Conservation (phyloP, 805 yeast genomes). For the Lachancea fermentati region DNA sequence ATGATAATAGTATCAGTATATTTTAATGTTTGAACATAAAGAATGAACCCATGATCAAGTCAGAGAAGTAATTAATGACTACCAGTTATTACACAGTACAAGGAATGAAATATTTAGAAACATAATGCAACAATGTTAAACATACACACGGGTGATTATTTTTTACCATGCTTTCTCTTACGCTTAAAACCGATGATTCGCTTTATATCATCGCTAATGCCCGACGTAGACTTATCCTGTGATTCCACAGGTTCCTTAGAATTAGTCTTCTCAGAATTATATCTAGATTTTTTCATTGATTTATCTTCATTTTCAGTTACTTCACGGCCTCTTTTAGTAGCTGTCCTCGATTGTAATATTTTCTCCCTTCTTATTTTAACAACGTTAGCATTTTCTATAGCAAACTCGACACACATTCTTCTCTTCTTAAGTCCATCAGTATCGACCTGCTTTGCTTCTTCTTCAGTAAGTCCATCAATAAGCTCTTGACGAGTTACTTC, state of each 20-base stretch:
- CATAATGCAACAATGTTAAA: slow-evolving; percentile 1
- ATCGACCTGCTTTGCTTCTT: slow-evolving; percentile 52
- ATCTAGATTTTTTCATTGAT: slow-evolving; percentile 6
- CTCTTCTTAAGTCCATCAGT: slow-evolving; percentile 56
- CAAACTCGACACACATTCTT: slow-evolving; percentile 88
- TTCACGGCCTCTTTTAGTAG: slow-evolving; percentile 27
- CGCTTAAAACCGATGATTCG: slow-evolving; percentile 64
- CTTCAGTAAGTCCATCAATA: slow-evolving; percentile 61
- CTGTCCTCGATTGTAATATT: slow-evolving; percentile 39
- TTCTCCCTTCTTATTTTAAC: slow-evolving; percentile 83
- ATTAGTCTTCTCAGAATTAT: slow-evolving; percentile 24
- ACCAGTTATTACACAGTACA: not conserved
- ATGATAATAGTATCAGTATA: not conserved
- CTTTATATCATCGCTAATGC: slow-evolving; percentile 50
- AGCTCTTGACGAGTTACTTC: slow-evolving; percentile 70
- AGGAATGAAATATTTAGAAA: slow-evolving; percentile 1
- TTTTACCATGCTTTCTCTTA: slow-evolving; percentile 39
- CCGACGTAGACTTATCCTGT: slow-evolving; percentile 29
- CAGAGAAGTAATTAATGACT: not conserved
- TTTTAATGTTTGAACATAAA: not conserved
- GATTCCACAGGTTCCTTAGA: slow-evolving; percentile 21
- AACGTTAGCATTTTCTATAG: slow-evolving; percentile 91
- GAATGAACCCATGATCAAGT: too few relatives aligned
- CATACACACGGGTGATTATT: slow-evolving; percentile 2
- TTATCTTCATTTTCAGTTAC: slow-evolving; percentile 24